Evolutionary conservation across 768 basidiomycete genomes (phyloP), one percentile per base, ranked within the genome.

Genomic region (Pulveroboletus sp.): DNA sequence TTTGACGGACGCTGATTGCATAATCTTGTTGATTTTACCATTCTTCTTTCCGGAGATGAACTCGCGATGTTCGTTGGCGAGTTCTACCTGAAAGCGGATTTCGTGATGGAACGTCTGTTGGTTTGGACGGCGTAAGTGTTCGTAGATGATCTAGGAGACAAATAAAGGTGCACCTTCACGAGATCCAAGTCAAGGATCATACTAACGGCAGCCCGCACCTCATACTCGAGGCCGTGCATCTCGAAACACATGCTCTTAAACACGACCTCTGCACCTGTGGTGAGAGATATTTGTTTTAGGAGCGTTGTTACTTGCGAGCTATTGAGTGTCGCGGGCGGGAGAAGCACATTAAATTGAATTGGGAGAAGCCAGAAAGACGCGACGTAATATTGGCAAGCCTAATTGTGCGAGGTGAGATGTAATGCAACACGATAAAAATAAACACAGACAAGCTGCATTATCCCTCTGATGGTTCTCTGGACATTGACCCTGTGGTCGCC

Each of bases 41-140:
- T 98, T 97, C 78, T 98, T 97, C 77, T 99, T 99, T 37, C 95
- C 95, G 48, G 89, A 90, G 68, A 99, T 97, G 72, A 98, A 99
- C 59, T 99, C 95, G 50, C 94, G 85, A 58, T 98, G 94, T 66
- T 99, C 97, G 66, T 95, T 95, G 36, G 94, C 88, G 6, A 97
- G 81, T 69, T 99, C 97, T 46, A 97, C 92, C 70, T 97, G 94
- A 74, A 98, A 97, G 41, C 93, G 88, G 55, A 98, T 92, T 72
- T 99, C 95, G 62, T 94, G 94, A 59, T 97, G 92, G 75, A 94
- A 97, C 33, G 83, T 75, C 93, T 94, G 56, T 23, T 19, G 2
- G 43, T 45, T 46, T 16, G 9, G 2, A 34, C 6, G 1, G 43
- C 25, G 24, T 36, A 12, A 57, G 31, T 4, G 36, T 36, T 21